Conservation (phyloP, 2,329 filamentous ascomycete genomes). For the Aspergillus fructus region DNA sequence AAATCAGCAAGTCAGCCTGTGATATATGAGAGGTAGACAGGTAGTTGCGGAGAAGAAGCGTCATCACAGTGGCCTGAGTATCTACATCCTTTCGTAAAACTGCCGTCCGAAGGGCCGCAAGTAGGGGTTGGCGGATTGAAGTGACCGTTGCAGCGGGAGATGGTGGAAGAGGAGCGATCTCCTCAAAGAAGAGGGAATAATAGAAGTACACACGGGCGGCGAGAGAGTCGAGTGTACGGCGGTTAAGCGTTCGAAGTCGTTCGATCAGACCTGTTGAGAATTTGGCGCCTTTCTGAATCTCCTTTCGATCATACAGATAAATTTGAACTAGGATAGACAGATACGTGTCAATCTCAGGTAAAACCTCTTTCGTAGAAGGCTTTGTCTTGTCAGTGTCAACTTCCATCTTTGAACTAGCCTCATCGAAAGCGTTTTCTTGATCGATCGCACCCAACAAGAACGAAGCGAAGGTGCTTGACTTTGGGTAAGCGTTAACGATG, state of each 20-base stretch:
- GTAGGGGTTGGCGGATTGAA: constrained; percentile 77
- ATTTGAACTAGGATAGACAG: constrained; percentile 84
- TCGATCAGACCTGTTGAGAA: constrained; percentile 84
- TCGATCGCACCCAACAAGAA: constrained; percentile 69
- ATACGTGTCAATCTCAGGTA: constrained; percentile 87
- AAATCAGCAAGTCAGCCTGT: constrained; percentile 92
- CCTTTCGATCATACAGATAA: constrained; percentile 80
- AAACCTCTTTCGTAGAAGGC: constrained; percentile 65
- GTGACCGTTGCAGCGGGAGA: constrained; percentile 87
- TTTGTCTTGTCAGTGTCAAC: constrained; percentile 69
- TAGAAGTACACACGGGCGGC: constrained; percentile 98
- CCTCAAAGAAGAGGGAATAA: constrained; percentile 92
- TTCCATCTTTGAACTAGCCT: constrained; percentile 67
- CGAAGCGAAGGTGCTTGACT: constrained; percentile 66
- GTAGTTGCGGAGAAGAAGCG: constrained; percentile 92
- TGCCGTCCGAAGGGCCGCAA: constrained; percentile 88
- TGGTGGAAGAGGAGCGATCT: constrained; percentile 80
- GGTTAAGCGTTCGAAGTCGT: constrained; percentile 84
- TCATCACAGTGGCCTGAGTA: constrained; percentile 95
- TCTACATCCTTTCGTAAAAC: constrained; percentile 95
- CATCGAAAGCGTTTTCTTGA: constrained; percentile 64
- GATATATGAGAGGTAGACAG: constrained; percentile 93
- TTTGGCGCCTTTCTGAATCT: constrained; percentile 73
- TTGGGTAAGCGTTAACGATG: constrained; percentile 76
- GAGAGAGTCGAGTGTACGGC: constrained; percentile 88